Evolutionary conservation across 2,329 filamentous ascomycete species (phyloP).

Genomic region (Pseudogymnoascus verrucosus): DNA sequence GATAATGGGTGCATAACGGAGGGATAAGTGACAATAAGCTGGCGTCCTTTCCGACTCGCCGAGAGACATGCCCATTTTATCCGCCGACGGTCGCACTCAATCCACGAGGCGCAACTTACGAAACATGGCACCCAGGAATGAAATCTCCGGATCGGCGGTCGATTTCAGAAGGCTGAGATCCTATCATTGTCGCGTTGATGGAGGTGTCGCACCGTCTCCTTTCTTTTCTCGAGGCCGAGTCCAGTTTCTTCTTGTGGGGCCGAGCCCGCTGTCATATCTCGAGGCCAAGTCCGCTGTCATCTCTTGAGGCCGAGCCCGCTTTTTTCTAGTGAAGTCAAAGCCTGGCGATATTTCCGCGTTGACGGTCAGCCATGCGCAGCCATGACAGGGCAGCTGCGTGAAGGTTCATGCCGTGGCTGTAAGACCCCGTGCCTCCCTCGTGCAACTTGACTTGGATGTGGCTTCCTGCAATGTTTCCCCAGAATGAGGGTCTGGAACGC

Average conservation of each 20-base stretch:
- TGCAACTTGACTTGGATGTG: neutral
- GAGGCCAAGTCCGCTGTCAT: neutral
- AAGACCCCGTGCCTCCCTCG: neutral
- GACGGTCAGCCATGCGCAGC: neutral
- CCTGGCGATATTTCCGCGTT: neutral
- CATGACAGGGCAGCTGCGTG: neutral
- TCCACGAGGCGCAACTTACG: neutral
- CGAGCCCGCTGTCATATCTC: neutral
- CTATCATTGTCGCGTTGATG: neutral
- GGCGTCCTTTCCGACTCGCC: neutral
- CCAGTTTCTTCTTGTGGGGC: neutral
- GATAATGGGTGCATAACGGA: neutral
- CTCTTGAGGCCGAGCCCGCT: neutral
- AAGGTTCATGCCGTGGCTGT: constrained; percentile 3
- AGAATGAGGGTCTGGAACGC: no score
- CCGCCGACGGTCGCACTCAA: neutral
- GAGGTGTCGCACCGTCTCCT: neutral
- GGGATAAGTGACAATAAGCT: neutral
- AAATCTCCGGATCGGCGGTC: neutral
- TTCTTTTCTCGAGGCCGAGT: no score
- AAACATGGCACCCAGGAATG: neutral
- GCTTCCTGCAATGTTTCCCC: neutral
- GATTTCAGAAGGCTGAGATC: neutral
- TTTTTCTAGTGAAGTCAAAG: no score
- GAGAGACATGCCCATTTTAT: constrained; percentile 1